A percentile compares a stretch with the other conserved stretches of the same genome.
Evolutionary conservation across 768 basidiomycete genomes (phyloP).

Genomic region (Psilocybe sp.): DNA sequence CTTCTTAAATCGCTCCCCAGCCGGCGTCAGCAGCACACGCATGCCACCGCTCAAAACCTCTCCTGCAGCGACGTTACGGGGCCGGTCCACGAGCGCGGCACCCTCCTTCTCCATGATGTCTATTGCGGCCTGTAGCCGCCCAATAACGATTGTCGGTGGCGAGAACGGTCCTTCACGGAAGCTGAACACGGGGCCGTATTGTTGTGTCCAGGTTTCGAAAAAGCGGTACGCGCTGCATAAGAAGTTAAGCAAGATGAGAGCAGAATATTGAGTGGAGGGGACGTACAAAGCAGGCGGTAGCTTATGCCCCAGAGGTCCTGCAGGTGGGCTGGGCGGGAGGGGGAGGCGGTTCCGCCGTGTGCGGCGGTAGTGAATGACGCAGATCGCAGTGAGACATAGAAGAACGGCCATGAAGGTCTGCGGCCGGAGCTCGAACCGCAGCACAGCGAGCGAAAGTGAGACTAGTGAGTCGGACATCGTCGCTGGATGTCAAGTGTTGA

Average conservation of each 20-base stretch:
- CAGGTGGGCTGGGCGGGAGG: constrained; percentile 43
- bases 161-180: constrained; percentile 45
- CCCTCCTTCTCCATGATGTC: constrained; percentile 70
- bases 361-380: constrained; percentile 25
- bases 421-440: constrained; percentile 20
- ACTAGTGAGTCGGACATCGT: background rate
- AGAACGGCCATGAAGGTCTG: constrained; percentile 27
- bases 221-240: constrained; percentile 41
- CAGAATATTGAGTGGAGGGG: background rate
- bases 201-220: constrained; percentile 58
- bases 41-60: constrained; percentile 60
- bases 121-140: constrained; percentile 52
- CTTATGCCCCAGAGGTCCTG: constrained; percentile 37
- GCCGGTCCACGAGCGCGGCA: constrained; percentile 53
- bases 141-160: constrained; percentile 39
- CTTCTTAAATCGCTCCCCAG: constrained; percentile 59
- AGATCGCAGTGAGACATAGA: constrained; percentile 27
- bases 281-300: constrained; percentile 41
- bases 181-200: constrained; percentile 61
- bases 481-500: background rate
- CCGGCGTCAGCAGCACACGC: constrained; percentile 51
- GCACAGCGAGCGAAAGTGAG: background rate
- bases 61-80: constrained; percentile 53
- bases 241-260: background rate
- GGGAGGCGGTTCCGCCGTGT: constrained; percentile 19